These are phyloP conservation scores for Neopestalotiopsis sp. DNA, from an alignment of 2,329 filamentous ascomycete species.

Conservation along the genomic window DNA sequence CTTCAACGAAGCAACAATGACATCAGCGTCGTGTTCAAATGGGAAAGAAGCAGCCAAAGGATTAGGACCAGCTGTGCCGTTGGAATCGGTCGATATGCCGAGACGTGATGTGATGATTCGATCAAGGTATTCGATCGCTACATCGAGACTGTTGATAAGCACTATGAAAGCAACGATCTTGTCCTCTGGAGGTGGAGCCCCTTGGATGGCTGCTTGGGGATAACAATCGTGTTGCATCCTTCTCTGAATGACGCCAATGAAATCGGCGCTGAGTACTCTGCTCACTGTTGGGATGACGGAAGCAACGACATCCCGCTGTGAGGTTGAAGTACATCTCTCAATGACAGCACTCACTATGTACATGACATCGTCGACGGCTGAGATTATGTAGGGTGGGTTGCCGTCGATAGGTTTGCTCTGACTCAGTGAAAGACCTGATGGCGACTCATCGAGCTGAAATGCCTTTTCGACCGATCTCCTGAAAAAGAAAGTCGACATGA, in stretches of 20 bases:
- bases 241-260: conserved; percentile 94
- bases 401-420: conserved; percentile 72
- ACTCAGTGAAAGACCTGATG: conserved; percentile 78
- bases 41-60: conserved; percentile 73
- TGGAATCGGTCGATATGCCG: conserved; percentile 43
- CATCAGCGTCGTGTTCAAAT: conserved; percentile 74
- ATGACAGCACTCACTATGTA: conserved; percentile 96
- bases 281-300: conserved; percentile 80
- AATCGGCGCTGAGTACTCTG: conserved; percentile 84
- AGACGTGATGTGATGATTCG: conserved; percentile 80
- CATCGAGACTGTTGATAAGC: conserved; percentile 93
- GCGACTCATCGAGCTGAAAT: conserved; percentile 93
- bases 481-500: conserved; percentile 96
- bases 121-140: conserved; percentile 87
- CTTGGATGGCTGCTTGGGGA: conserved; percentile 78
- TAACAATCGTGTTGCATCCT: conserved; percentile 98
- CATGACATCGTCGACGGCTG: conserved; percentile 98
- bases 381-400: conserved; percentile 89
- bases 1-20: conserved; percentile 71
- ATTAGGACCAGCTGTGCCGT: conserved; percentile 42
- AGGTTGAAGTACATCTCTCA: conserved; percentile 84
- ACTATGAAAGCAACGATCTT: conserved; percentile 89
- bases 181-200: conserved; percentile 84
- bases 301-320: conserved; percentile 77
- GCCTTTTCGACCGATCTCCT: conserved; percentile 95